These are phyloP conservation scores for Asterionellopsis glacialis DNA, from an alignment of 108 stramenopile genomes.

Conservation along the genomic window DNA sequence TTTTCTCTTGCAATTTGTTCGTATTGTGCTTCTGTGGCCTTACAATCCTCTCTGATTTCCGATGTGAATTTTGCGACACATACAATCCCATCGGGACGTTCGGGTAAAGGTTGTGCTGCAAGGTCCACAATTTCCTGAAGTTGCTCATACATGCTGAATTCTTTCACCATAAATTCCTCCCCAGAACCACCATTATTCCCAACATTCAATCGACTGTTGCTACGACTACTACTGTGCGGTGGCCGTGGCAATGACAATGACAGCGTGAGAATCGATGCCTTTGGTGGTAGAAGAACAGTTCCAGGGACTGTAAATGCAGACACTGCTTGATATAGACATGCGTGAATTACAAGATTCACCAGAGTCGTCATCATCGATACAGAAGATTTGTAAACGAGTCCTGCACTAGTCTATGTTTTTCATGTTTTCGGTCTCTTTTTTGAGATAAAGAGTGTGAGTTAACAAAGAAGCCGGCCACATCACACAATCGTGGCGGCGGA, in stretches of 20 bases:
- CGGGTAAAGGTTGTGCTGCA: constrained; percentile 43
- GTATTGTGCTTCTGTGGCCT: constrained; percentile 55
- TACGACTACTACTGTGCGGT: neutral
- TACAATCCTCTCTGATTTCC: constrained; percentile 19
- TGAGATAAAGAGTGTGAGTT: too few relatives aligned
- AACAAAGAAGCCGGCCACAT: too few relatives aligned
- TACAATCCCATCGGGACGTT: constrained; percentile 72
- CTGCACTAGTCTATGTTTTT: too few relatives aligned
- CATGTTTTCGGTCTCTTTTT: too few relatives aligned
- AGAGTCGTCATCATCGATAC: too few relatives aligned
- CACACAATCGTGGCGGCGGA: too few relatives aligned
- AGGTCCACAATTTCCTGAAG: constrained; percentile 59
- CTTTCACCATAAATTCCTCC: neutral
- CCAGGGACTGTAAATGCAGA: neutral
- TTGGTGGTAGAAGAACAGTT: neutral
- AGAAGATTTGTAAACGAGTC: too few relatives aligned
- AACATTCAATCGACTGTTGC: neutral
- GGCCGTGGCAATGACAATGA: neutral
- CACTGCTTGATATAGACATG: too few relatives aligned
- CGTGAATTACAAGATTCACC: too few relatives aligned
- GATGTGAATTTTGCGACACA: constrained; percentile 56
- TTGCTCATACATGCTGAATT: constrained; percentile 39
- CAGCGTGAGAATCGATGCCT: neutral
- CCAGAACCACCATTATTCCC: neutral
- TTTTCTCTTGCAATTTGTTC: constrained; percentile 54